Percentiles rank a stretch among this genome's conserved stretches.
These are phyloP conservation scores for Fraxinus dipetala DNA, from an alignment of 305 asterid genomes.

Conservation along the genomic window DNA sequence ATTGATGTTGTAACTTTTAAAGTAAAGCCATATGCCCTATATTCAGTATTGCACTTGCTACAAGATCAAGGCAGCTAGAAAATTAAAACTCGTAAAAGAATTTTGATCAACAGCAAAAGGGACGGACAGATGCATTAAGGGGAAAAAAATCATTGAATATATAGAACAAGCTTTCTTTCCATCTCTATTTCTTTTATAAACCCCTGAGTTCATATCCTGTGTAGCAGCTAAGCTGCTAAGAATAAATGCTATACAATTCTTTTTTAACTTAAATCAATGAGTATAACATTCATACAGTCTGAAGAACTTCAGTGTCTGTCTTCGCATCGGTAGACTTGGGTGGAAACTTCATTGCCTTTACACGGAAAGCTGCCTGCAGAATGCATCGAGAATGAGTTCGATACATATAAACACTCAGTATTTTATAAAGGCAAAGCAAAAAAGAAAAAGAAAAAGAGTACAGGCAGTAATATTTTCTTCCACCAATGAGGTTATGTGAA, in stretches of 20 bases:
- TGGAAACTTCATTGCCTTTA: slow-evolving; percentile 63
- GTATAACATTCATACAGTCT: slow-evolving; percentile 36
- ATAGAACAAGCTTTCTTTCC: not conserved
- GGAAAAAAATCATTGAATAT: not conserved
- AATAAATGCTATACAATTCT: slow-evolving; percentile 46
- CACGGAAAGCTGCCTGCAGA: slow-evolving; percentile 65
- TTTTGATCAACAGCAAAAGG: not conserved
- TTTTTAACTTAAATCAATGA: no score
- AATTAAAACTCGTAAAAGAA: not conserved
- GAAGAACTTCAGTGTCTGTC: slow-evolving; percentile 41
- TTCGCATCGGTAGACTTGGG: slow-evolving; percentile 28
- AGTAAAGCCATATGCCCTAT: not conserved
- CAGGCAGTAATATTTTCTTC: not conserved
- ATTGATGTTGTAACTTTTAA: no score
- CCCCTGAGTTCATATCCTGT: slow-evolving; percentile 16
- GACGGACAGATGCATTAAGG: not conserved
- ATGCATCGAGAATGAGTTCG: not conserved
- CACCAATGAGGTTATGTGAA: not conserved
- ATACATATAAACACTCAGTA: not conserved
- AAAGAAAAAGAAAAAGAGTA: not conserved
- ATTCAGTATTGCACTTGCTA: not conserved
- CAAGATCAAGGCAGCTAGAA: not conserved
- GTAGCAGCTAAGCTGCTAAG: slow-evolving; percentile 31
- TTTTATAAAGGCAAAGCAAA: not conserved
- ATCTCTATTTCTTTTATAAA: not conserved